Evolutionary conservation across 768 basidiomycete genomes (phyloP).

Genomic region (Pisolithus marmoratus): DNA sequence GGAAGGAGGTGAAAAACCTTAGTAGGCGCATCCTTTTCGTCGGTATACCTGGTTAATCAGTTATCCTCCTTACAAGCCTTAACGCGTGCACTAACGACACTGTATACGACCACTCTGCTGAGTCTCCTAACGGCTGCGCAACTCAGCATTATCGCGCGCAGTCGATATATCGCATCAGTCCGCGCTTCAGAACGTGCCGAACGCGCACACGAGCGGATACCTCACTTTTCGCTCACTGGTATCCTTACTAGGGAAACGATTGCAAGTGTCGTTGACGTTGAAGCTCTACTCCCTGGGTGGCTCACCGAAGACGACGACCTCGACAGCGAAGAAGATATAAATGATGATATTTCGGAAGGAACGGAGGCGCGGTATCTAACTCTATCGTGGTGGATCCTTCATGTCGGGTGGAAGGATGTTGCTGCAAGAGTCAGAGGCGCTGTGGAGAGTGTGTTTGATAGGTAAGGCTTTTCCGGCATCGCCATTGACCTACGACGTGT

Average conservation of each 20-base stretch:
- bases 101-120: slow-evolving; percentile 84
- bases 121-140: slow-evolving; percentile 84
- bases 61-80: slow-evolving; percentile 48
- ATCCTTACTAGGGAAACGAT: slow-evolving; percentile 22
- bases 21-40: slow-evolving; percentile 47
- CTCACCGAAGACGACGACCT: slow-evolving; percentile 20
- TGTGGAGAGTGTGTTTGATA: slow-evolving; percentile 80
- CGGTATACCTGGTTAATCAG: background rate
- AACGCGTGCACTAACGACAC: slow-evolving; percentile 77
- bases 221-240: slow-evolving; percentile 22
- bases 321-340: slow-evolving; percentile 21
- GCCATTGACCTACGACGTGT: background rate
- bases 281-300: slow-evolving; percentile 19
- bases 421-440: slow-evolving; percentile 64
- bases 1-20: slow-evolving; percentile 84
- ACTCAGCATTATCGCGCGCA: slow-evolving; percentile 76
- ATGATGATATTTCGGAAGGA: slow-evolving; percentile 51
- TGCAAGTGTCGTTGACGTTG: slow-evolving; percentile 20
- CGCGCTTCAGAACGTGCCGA: slow-evolving; percentile 58
- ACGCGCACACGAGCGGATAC: slow-evolving; percentile 36
- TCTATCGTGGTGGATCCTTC: slow-evolving; percentile 88
- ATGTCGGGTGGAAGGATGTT: slow-evolving; percentile 88
- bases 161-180: slow-evolving; percentile 71
- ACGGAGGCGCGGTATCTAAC: slow-evolving; percentile 78
- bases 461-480: slow-evolving; percentile 40